Conservation (phyloP, 2,329 filamentous ascomycete species). For the Fusarium kyushuense region DNA sequence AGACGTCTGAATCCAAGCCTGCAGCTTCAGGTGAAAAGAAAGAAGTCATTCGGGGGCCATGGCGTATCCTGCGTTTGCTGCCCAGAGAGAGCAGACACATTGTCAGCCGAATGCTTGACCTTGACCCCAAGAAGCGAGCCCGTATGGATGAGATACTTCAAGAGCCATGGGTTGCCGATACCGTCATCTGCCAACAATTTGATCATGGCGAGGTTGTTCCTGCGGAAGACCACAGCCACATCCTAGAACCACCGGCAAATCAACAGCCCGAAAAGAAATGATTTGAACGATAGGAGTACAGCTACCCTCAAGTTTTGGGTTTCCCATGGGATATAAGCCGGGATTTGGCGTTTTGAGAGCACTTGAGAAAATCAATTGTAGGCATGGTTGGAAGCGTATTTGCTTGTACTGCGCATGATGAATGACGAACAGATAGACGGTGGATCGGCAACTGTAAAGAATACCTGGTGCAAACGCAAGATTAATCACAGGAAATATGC, state of each 20-base stretch:
- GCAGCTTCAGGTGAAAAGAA: constrained; percentile 64
- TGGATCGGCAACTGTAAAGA: constrained; percentile 40
- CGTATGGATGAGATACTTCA: constrained; percentile 86
- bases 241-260: constrained; percentile 78
- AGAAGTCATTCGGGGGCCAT: constrained; percentile 90
- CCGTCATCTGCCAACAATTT: constrained; percentile 84
- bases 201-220: constrained; percentile 76
- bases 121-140: constrained; percentile 85
- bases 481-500: constrained; percentile 16
- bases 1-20: constrained; percentile 9
- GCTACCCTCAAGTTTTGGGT: constrained; percentile 11
- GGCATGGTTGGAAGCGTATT: constrained; percentile 34
- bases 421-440: constrained; percentile 45
- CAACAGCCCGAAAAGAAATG: constrained; percentile 50
- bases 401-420: constrained; percentile 38
- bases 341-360: constrained; percentile 45
- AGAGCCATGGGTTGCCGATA: constrained; percentile 90
- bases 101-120: constrained; percentile 90
- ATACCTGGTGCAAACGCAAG: constrained; percentile 14
- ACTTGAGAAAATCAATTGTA: constrained; percentile 30
- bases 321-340: constrained; percentile 7
- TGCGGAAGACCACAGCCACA: constrained; percentile 83
- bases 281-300: constrained; percentile 16
- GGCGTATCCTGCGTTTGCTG: constrained; percentile 86
- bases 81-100: constrained; percentile 92